phyloP scores from a whole-genome alignment of 1,284 basidiomycete species.

The Ceratorhiza oryzae-sativae region DNA sequence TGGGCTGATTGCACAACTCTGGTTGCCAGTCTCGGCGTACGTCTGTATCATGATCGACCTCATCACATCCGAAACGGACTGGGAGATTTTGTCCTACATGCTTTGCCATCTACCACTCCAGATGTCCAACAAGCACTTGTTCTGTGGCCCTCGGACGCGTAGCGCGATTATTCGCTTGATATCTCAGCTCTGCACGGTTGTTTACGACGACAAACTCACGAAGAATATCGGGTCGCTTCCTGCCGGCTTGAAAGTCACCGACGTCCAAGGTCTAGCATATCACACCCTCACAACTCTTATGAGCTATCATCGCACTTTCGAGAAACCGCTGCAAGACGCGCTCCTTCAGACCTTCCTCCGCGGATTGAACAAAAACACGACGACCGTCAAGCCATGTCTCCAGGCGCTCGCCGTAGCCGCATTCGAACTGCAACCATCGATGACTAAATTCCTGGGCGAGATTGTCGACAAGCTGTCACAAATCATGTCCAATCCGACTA shows the following conservation, averaged over 20 bases:
- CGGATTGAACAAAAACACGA: slow-evolving; percentile 76
- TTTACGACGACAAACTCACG: slow-evolving; percentile 68
- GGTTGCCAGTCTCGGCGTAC: slow-evolving; percentile 85
- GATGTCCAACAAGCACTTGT: slow-evolving; percentile 94
- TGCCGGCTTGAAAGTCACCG: slow-evolving; percentile 70
- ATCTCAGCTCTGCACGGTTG: slow-evolving; percentile 70
- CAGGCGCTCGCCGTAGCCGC: slow-evolving; percentile 89
- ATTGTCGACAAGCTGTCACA: slow-evolving; percentile 91
- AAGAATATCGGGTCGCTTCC: slow-evolving; percentile 70
- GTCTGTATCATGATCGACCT: slow-evolving; percentile 72
- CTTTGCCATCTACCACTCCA: slow-evolving; percentile 92
- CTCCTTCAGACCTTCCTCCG: slow-evolving; percentile 85
- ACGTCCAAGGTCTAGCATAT: slow-evolving; percentile 89
- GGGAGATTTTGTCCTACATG: slow-evolving; percentile 94
- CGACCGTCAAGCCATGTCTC: slow-evolving; percentile 90
- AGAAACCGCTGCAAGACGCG: slow-evolving; percentile 65
- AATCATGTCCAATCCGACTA: slow-evolving; percentile 93
- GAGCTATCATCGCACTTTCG: slow-evolving; percentile 85
- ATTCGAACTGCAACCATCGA: slow-evolving; percentile 86
- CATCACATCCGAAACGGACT: slow-evolving; percentile 79
- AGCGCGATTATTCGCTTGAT: slow-evolving; percentile 71
- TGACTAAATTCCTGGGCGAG: slow-evolving; percentile 79
- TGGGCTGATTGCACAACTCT: slow-evolving; percentile 52
- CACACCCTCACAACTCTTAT: slow-evolving; percentile 89
- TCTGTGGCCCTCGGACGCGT: slow-evolving; percentile 87